A percentile compares a stretch with the other conserved stretches of the same genome.
Evolutionary conservation across 1,284 basidiomycete genomes (phyloP).

Genomic region (Cutaneotrichosporon cavernicola): DNA sequence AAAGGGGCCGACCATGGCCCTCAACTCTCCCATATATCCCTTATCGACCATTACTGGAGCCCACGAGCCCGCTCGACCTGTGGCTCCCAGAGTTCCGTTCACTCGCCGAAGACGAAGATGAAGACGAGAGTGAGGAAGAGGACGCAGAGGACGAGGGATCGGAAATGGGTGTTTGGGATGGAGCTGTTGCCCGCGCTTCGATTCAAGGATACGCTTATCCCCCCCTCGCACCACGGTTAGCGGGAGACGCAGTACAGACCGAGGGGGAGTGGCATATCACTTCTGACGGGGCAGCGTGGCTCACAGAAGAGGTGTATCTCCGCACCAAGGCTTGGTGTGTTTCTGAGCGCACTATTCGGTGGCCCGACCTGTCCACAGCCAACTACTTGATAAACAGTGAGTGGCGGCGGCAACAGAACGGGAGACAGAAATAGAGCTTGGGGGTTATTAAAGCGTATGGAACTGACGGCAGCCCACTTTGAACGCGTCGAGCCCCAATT

Average conservation of each 20-base stretch:
- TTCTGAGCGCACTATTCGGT: not conserved
- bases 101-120: not conserved
- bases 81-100: not conserved
- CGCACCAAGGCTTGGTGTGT: constrained; percentile 2
- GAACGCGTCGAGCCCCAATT: not conserved
- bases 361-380: not conserved
- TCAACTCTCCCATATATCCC: not conserved
- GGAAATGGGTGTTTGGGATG: not conserved
- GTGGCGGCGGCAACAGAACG: not conserved
- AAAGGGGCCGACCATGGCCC: not conserved
- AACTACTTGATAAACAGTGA: constrained; percentile 2
- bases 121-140: not conserved
- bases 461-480: not conserved
- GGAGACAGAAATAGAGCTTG: too few relatives aligned
- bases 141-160: not conserved
- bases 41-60: not conserved
- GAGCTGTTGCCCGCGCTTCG: not conserved
- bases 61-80: not conserved
- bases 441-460: too few relatives aligned
- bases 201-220: not conserved
- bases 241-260: not conserved
- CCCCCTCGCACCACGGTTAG: not conserved
- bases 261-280: not conserved
- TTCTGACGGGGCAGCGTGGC: not conserved
- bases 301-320: not conserved